Evolutionary conservation across 1,139 yeast species (phyloP), one percentile per base, ranked within the genome.

Genomic region (Kluyveromyces sp.): DNA sequence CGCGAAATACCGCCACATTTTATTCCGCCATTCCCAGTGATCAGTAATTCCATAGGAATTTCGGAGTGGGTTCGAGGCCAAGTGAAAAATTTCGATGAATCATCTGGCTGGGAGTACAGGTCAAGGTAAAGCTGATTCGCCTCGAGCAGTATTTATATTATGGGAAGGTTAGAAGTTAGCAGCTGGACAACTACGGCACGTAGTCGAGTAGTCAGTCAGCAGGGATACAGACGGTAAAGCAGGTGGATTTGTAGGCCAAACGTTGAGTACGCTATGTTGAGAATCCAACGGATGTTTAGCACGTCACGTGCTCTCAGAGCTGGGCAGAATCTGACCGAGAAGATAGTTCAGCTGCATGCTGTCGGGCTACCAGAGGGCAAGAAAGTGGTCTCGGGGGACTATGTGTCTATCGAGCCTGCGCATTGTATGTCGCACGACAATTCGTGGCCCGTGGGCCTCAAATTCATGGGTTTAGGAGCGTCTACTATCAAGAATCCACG

Each of bases 391-490:
- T 75, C 88, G 46, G 98, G 98, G 16, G 98, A 94, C 68, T 92
- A 89, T 67, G 97, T 94, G 44, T 80, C 95, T 6, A 89, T 94
- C 60, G 77, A 74, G 59, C 99, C 99, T 7, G 94, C 95, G 6
- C 95, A 92, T 69, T 92, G 96, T 65, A 92, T 94, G 98, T 86
- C 97, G 12, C 99, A 92, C 64, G 99, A 92, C 65, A 92, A 92
- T 66, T 83, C 96, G 41, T 92, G 99, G 98, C 99, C 99, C 0
- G 96, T 92, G 22, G 98, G 98, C 1, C 74, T 92, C 58, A 92
- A 92, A 68, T 92, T 94, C 67, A 87, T 80, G 82, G 95, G 95
- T 4, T 73, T 92, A 33, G 98, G 98, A 0, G 97, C 96, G 36
- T 77, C 78, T 18, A 71, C 77, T 49, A 85, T 92, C 49, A 78